Conservation (phyloP, 2,329 filamentous ascomycete species). For the Verticillium alfalfae region DNA sequence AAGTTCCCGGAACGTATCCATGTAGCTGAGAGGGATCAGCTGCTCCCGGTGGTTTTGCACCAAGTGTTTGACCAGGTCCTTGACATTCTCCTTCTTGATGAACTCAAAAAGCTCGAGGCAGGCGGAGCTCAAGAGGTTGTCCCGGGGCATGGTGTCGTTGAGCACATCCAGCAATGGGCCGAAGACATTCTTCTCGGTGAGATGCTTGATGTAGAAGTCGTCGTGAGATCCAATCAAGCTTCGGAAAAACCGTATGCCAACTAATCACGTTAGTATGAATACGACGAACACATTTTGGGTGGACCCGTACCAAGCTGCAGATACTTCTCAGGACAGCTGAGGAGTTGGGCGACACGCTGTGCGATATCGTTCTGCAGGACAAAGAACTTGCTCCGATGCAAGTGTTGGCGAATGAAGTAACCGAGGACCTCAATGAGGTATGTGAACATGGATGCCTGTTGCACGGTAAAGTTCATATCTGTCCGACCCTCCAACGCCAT, state of each 20-base stretch:
- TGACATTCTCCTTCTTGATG: conserved; percentile 76
- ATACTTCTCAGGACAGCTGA: conserved; percentile 83
- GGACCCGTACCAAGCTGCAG: conserved; percentile 72
- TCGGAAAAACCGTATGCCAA: conserved; percentile 90
- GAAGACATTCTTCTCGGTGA: conserved; percentile 76
- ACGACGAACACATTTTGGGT: background rate
- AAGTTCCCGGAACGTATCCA: conserved; percentile 77
- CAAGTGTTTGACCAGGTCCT: conserved; percentile 75
- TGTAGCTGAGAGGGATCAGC: conserved; percentile 69
- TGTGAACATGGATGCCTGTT: conserved; percentile 84
- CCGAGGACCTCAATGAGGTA: conserved; percentile 90
- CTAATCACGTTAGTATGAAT: conserved; percentile 32
- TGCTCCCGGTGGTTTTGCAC: conserved; percentile 80
- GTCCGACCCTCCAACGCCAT: conserved; percentile 68
- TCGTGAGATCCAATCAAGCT: conserved; percentile 80
- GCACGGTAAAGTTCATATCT: conserved; percentile 67
- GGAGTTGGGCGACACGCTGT: conserved; percentile 73
- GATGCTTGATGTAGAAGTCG: conserved; percentile 82
- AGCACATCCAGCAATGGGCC: conserved; percentile 82
- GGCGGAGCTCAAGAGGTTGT: conserved; percentile 90
- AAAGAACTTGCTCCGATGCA: conserved; percentile 81
- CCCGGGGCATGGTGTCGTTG: conserved; percentile 77
- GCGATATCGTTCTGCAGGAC: conserved; percentile 75
- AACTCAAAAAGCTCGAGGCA: conserved; percentile 92
- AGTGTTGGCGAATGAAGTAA: conserved; percentile 89